Conservation (phyloP, 1,284 basidiomycete species). For the Abortiporus biennis region DNA sequence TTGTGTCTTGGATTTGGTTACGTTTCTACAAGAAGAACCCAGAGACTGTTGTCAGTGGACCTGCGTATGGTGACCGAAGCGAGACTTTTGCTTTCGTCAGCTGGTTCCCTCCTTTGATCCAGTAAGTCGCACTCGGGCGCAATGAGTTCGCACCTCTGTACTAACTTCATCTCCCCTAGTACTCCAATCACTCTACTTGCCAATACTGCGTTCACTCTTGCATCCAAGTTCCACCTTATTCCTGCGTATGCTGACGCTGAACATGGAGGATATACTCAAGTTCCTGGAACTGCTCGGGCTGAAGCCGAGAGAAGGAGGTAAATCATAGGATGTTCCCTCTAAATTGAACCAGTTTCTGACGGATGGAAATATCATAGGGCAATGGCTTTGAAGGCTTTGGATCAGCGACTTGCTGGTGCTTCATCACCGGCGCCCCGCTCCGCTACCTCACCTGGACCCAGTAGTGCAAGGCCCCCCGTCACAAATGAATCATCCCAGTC, state of each 20-base stretch:
- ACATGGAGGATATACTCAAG: slow-evolving; percentile 63
- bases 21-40: slow-evolving; percentile 91
- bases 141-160: background rate
- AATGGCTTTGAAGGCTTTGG: slow-evolving; percentile 92
- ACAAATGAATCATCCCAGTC: slow-evolving; percentile 5
- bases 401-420: slow-evolving; percentile 73
- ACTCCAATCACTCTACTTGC: slow-evolving; percentile 63
- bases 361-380: slow-evolving; percentile 46
- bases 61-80: slow-evolving; percentile 83
- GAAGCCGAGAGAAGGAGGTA: slow-evolving; percentile 91
- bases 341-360: background rate
- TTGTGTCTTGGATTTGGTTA: slow-evolving; percentile 91
- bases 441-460: slow-evolving; percentile 29
- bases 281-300: slow-evolving; percentile 82
- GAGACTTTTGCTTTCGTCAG: slow-evolving; percentile 95
- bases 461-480: slow-evolving; percentile 6
- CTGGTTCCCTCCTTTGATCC: slow-evolving; percentile 94
- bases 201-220: slow-evolving; percentile 63
- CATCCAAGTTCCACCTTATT: slow-evolving; percentile 78
- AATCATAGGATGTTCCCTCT: slow-evolving; percentile 18
- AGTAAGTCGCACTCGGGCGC: slow-evolving; percentile 46
- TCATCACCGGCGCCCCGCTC: slow-evolving; percentile 38
- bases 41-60: slow-evolving; percentile 53
- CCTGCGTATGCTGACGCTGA: slow-evolving; percentile 67
- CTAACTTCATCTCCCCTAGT: slow-evolving; percentile 26